A percentile compares a stretch with the other conserved stretches of the same genome.
phyloP scores from a whole-genome alignment of 352 stramenopile species.

The Pythium graminicola region DNA sequence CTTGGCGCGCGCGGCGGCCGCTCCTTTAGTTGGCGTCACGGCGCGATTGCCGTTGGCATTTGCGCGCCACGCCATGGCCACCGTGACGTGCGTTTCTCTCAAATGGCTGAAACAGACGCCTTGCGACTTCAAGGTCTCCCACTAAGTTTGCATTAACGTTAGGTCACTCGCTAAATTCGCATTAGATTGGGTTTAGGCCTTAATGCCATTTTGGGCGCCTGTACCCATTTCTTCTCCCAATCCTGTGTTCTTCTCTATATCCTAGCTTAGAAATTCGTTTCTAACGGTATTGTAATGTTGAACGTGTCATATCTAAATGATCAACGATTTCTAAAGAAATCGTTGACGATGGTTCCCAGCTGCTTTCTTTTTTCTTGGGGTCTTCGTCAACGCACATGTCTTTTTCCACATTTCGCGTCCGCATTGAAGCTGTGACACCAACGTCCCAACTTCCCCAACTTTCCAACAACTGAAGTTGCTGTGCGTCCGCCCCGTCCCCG shows the following conservation, averaged over 20 bases:
- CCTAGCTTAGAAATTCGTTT: conserved; percentile 12
- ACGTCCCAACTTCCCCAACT: too few species aligned
- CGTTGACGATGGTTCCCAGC: conserved; percentile 1
- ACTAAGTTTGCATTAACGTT: not conserved
- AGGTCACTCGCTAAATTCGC: too few species aligned
- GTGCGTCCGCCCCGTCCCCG: conserved; percentile 9
- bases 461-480: conserved; percentile 6
- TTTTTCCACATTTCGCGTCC: conserved; percentile 9
- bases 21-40: conserved; percentile 20
- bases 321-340: too few species aligned
- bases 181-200: not conserved
- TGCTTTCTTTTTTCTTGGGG: conserved; percentile 18
- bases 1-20: conserved; percentile 27
- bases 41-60: conserved; percentile 20
- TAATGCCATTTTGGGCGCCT: not conserved
- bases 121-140: conserved; percentile 1
- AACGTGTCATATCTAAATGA: too few species aligned
- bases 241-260: conserved; percentile 2
- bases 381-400: not conserved
- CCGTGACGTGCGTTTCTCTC: too few species aligned
- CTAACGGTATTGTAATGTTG: too few species aligned
- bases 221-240: conserved; percentile 3
- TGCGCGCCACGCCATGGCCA: conserved; percentile 30
- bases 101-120: not conserved
- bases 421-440: conserved; percentile 11